Conservation (phyloP, 2,329 filamentous ascomycete species). For the Sphaerostilbella broomeana region DNA sequence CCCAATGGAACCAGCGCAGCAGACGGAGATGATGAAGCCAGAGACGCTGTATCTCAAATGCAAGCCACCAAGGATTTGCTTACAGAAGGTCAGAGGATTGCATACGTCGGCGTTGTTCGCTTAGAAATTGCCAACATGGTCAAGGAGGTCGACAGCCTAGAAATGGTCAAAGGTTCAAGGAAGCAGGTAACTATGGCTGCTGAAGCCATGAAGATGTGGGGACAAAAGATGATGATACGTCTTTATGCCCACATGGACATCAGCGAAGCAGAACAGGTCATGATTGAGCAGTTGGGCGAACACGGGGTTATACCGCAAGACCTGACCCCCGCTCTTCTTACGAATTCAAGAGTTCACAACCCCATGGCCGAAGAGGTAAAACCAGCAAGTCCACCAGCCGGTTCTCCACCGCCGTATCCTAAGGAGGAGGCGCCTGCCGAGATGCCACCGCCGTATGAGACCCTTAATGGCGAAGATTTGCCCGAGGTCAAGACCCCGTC, state of each 20-base stretch:
- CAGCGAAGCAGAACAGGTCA: slow-evolving; percentile 81
- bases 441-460: slow-evolving; percentile 54
- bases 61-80: slow-evolving; percentile 92
- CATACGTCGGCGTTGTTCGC: slow-evolving; percentile 86
- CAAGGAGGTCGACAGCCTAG: slow-evolving; percentile 57
- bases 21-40: slow-evolving; percentile 67
- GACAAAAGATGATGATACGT: slow-evolving; percentile 95
- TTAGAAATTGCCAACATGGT: slow-evolving; percentile 75
- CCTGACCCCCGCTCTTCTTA: slow-evolving; percentile 78
- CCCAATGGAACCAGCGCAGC: slow-evolving; percentile 50
- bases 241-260: slow-evolving; percentile 97
- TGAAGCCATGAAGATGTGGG: slow-evolving; percentile 89
- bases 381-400: slow-evolving; percentile 15
- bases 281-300: slow-evolving; percentile 94
- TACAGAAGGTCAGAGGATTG: slow-evolving; percentile 91
- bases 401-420: slow-evolving; percentile 21
- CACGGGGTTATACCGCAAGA: slow-evolving; percentile 84
- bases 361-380: slow-evolving; percentile 59
- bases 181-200: slow-evolving; percentile 63
- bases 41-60: slow-evolving; percentile 83
- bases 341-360: slow-evolving; percentile 88
- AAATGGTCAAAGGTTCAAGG: slow-evolving; percentile 58
- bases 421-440: slow-evolving; percentile 42
- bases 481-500: slow-evolving; percentile 77
- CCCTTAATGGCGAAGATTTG: slow-evolving; percentile 61